phyloP scores from a whole-genome alignment of 495 filamentous ascomycete species.

The Sordaria brevicollis region DNA sequence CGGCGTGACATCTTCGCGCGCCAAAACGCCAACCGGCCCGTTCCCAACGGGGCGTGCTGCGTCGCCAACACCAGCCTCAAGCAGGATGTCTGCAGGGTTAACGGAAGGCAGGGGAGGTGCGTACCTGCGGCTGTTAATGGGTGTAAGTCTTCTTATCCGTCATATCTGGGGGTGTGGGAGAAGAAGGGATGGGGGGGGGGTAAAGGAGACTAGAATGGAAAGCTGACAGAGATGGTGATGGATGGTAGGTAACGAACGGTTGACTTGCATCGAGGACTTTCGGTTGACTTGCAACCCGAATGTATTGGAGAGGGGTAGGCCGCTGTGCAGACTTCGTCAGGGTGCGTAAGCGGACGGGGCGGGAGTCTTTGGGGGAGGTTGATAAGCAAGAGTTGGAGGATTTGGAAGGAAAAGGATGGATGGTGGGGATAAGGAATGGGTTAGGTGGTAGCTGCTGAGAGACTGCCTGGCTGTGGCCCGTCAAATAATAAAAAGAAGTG shows the following conservation, averaged over 20 bases:
- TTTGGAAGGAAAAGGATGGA: too few relatives aligned
- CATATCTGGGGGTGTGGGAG: not conserved
- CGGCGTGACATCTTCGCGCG: conserved; percentile 9
- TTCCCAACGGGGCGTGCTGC: conserved; percentile 21
- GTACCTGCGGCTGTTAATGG: conserved; percentile 16
- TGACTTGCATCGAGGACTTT: conserved; percentile 17
- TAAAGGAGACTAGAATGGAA: too few relatives aligned
- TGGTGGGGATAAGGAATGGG: too few relatives aligned
- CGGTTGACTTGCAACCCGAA: conserved; percentile 14
- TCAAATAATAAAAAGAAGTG: not conserved
- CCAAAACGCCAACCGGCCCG: conserved; percentile 21
- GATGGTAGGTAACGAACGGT: conserved; percentile 8
- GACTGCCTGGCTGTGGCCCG: not conserved
- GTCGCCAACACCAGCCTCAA: conserved; percentile 21
- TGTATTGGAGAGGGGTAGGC: conserved; percentile 17
- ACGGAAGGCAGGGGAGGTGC: conserved; percentile 16
- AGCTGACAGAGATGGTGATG: not conserved
- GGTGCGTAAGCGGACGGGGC: not conserved
- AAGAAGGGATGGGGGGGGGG: not conserved
- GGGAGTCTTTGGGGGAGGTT: not conserved
- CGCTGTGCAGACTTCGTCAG: conserved; percentile 6
- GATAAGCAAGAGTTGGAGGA: too few relatives aligned
- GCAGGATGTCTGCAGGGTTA: conserved; percentile 22
- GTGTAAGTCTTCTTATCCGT: conserved; percentile 6
- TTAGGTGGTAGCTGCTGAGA: not conserved